Evolutionary conservation across 352 stramenopile genomes (phyloP).

Genomic region (Phytophthora fragariaefolia): DNA sequence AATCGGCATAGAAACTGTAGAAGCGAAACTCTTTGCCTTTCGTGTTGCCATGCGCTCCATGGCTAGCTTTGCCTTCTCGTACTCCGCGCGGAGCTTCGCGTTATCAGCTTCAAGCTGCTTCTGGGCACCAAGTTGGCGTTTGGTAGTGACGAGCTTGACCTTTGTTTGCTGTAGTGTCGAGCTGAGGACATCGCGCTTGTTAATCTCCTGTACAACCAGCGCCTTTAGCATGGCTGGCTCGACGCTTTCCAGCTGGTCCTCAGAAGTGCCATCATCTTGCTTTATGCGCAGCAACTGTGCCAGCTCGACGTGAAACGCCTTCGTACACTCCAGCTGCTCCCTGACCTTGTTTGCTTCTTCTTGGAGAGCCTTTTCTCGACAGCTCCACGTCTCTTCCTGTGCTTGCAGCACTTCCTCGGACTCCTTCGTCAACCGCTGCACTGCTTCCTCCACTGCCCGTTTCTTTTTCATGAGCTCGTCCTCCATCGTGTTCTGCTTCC

Average conservation of each 20-base stretch:
- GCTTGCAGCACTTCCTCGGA: slow-evolving; percentile 39
- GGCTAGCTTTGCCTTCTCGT: slow-evolving; percentile 63
- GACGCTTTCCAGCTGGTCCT: slow-evolving; percentile 20
- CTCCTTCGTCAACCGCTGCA: slow-evolving; percentile 31
- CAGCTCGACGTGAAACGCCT: slow-evolving; percentile 50
- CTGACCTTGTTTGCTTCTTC: slow-evolving; percentile 23
- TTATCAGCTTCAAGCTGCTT: slow-evolving; percentile 61
- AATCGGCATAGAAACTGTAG: slow-evolving; percentile 10
- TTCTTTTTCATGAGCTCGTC: slow-evolving; percentile 38
- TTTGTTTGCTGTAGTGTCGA: slow-evolving; percentile 38
- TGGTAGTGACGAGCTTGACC: slow-evolving; percentile 33
- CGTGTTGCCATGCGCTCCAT: slow-evolving; percentile 69
- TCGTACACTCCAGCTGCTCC: slow-evolving; percentile 28
- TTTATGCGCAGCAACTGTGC: slow-evolving; percentile 36
- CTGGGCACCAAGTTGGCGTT: slow-evolving; percentile 50
- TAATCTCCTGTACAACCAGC: slow-evolving; percentile 46
- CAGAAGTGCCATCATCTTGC: background rate
- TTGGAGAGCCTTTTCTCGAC: slow-evolving; percentile 29
- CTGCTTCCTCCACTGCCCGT: slow-evolving; percentile 23
- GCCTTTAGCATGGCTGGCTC: slow-evolving; percentile 42
- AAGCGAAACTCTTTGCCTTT: slow-evolving; percentile 31
- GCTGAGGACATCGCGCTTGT: slow-evolving; percentile 32
- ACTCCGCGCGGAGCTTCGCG: slow-evolving; percentile 56
- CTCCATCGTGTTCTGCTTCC: slow-evolving; percentile 39
- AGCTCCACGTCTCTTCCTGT: slow-evolving; percentile 41